Evolutionary conservation across 2,329 filamentous ascomycete species (phyloP).

Genomic region (Bipolaris sorokiniana): DNA sequence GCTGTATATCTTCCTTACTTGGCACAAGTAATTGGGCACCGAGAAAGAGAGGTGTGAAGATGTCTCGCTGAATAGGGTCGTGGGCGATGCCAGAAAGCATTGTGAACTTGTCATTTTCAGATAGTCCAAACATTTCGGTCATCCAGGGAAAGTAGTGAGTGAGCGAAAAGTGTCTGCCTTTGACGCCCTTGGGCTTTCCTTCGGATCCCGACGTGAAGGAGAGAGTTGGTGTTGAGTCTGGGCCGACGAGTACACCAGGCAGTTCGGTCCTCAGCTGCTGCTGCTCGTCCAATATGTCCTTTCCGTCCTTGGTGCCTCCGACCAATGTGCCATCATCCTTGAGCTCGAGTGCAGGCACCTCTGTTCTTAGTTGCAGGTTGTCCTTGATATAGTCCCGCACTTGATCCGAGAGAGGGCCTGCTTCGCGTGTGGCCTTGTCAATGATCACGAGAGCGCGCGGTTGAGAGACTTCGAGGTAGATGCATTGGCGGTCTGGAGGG

Average conservation of each 20-base stretch:
- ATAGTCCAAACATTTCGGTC: conserved; percentile 79
- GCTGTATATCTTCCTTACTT: conserved; percentile 80
- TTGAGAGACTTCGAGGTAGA: conserved; percentile 80
- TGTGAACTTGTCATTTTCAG: conserved; percentile 75
- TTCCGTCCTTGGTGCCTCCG: conserved; percentile 70
- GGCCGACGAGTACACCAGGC: conserved; percentile 79
- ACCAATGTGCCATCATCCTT: conserved; percentile 71
- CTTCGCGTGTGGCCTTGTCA: conserved; percentile 71
- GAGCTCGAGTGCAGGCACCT: conserved; percentile 76
- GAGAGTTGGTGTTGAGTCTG: conserved; percentile 80
- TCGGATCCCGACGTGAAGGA: conserved; percentile 69
- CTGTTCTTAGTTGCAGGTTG: conserved; percentile 73
- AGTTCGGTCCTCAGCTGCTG: conserved; percentile 60
- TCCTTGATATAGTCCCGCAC: conserved; percentile 73
- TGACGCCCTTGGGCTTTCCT: conserved; percentile 83
- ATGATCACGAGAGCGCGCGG: conserved; percentile 77
- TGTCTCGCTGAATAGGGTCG: conserved; percentile 69
- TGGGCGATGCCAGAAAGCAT: conserved; percentile 86
- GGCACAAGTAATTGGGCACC: conserved; percentile 81
- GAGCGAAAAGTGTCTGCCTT: conserved; percentile 84
- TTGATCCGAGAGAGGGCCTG: conserved; percentile 65
- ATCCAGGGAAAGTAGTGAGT: conserved; percentile 94
- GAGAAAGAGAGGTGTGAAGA: conserved; percentile 88
- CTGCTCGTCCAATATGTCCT: conserved; percentile 69
- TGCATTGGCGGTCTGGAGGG: conserved; percentile 78